Evolutionary conservation across 1,139 yeast genomes (phyloP), one percentile per base, ranked within the genome.

Genomic region (Groenewaldozyma sp.): DNA sequence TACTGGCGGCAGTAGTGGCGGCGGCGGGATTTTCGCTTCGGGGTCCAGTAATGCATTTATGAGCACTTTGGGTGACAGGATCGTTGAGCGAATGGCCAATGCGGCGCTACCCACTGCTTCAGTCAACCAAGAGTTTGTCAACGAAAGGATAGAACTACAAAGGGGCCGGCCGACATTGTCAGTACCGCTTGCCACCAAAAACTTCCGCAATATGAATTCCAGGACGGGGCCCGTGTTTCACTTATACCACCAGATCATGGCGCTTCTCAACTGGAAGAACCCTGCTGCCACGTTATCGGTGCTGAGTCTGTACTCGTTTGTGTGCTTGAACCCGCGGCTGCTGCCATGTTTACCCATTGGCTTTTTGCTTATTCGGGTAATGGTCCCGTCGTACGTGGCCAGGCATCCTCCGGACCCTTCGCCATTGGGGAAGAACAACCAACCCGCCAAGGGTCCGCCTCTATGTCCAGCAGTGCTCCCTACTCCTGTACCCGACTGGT

Each of bases 401-500:
- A 50, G 68, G 27, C 70, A 66, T 43, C 69, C 70, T 4, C 54
- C 55, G 1, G 56, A 53, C 14, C 49, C 55, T 3, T 18, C 43
- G 2, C 29, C 24, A 31, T 45, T 64, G 13, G 67, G 59, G 13
- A 45, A 48, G 4, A 76, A 77, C 53, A 80, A 79, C 3, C 57
- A 68, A 0, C 78, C 83, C 2, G 70, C 80, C 1, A 63, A 61
- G 6, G 80, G 78, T 0, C 75, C 76, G 1, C 65, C 74, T 0
- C 51, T 82, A 32, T 58, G 64, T 35, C 62, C 64, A 4, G 66
- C 73, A 11, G 67, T 63, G 10, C 50, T 71, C 1, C 93, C 94
- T 1, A 75, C 73, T 45, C 94, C 94, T 0, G 82, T 79, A 2
- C 83, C 91, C 1, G 86, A 84, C 55, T 68, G 82, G 37, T 78